phyloP scores from a whole-genome alignment of 176 grass and related monocot species.

The Hordeum vulgare region DNA sequence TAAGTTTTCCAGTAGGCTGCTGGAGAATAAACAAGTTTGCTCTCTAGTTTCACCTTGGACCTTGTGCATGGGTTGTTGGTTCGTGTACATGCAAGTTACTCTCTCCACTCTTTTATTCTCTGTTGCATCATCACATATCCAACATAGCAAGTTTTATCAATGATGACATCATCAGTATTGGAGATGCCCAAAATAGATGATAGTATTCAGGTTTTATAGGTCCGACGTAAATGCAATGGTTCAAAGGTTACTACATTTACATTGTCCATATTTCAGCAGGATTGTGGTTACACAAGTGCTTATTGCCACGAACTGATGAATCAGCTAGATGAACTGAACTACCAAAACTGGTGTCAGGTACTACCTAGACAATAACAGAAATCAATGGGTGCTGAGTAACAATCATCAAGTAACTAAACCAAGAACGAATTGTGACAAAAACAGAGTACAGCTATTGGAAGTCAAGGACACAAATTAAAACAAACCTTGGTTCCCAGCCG shows the following conservation, averaged over 20 bases:
- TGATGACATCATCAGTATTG: neutral
- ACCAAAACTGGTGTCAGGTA: neutral
- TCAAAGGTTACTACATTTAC: neutral
- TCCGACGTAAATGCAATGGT: neutral
- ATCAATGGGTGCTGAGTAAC: neutral
- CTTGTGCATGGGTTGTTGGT: neutral
- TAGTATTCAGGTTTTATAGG: neutral
- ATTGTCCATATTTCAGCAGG: neutral
- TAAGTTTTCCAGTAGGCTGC: neutral
- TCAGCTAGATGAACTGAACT: neutral
- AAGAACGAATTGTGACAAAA: neutral
- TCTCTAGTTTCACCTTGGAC: neutral
- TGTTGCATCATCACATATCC: neutral
- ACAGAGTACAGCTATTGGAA: neutral
- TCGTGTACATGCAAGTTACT: neutral
- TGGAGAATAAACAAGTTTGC: neutral
- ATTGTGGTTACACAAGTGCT: neutral
- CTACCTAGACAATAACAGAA: too few relatives aligned
- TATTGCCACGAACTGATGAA: neutral
- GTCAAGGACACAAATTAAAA: neutral
- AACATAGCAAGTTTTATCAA: neutral
- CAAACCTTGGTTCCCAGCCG: conserved; percentile 88
- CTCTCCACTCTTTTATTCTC: neutral
- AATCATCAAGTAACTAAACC: neutral
- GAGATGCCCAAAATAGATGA: neutral